Evolutionary conservation across 2,329 filamentous ascomycete species (phyloP).

Genomic region (Plenodomus lindquistii): DNA sequence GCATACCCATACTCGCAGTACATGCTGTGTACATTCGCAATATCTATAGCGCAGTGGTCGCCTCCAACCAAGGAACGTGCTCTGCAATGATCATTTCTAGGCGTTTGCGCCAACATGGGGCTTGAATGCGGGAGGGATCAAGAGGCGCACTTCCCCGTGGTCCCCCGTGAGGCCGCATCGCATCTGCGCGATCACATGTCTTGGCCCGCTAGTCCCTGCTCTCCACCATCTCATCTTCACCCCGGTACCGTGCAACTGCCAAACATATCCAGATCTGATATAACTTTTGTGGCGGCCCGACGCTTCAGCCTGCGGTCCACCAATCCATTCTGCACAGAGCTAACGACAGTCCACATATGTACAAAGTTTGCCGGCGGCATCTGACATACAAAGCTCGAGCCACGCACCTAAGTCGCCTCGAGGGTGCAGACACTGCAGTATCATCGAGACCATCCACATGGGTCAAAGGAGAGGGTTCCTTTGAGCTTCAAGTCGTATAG

Average conservation of each 20-base stretch:
- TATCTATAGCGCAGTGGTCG: slow-evolving; percentile 1
- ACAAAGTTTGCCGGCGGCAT: not conserved
- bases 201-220: not conserved
- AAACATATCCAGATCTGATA: not conserved
- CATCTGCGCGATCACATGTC: not conserved
- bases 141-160: not conserved
- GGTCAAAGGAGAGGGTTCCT: not conserved
- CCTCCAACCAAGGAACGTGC: not conserved
- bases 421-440: not conserved
- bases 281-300: not conserved
- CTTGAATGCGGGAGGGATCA: not conserved
- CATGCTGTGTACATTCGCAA: not conserved
- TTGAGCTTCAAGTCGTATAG: not conserved
- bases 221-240: not conserved
- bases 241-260: not conserved
- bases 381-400: not conserved
- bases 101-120: slow-evolving; percentile 4
- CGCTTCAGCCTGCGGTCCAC: not conserved
- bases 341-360: not conserved
- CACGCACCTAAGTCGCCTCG: not conserved
- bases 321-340: too few relatives aligned
- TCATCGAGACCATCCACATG: not conserved
- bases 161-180: not conserved
- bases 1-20: slow-evolving; percentile 11
- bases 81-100: slow-evolving; percentile 7